Base-by-base conservation (phyloP, 345 rosid genomes). In the Moricandia arvensis region DNA sequence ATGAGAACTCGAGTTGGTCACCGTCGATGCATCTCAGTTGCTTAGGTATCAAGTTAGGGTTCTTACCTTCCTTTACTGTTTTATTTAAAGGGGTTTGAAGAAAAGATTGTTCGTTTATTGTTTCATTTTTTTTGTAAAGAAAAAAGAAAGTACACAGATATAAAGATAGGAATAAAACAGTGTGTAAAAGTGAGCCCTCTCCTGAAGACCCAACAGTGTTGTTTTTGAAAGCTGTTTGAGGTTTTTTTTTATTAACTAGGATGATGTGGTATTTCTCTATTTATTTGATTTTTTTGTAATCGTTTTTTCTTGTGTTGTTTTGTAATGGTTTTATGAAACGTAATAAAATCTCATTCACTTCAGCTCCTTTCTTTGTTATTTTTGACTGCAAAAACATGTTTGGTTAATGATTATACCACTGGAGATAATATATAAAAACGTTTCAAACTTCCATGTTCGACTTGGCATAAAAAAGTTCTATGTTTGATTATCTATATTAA, bases 21-120 rank as follows among this genome's bases (percentile, higher is more conserved):
- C 11, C 85, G 91, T 71, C 74, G 95, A 71, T 89, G 95, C 88
- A 89, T 87, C 62, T 89, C 95, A 70, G 65, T 77, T 77, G 80
- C 80, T 70, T 77, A 77, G 41, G 60, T 9, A 18, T 55, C 80
- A 70, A 76, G 75, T 55, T 64, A 57, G 60, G 71, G 59, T 7
- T 63, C 26, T 57, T 37, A 34, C 59, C 4, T 4, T 45, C 31
- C 37, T 34, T 34, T 43, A 63, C 17, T 51, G 29, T 16, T 34
- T 72, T 61, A 29, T 43, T 63, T 33, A 17, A 30, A 41, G 68
- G 21, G 27, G 35, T 35, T 62, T 62, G 45, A 43, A 47, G 16
- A 47, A 37, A 17, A n/a, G 38, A 47, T 49, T 37, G 16, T 16
- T 53, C 30, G 30, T 63, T 70, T 27, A 37, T 69, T 75, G 43